A percentile compares a stretch with the other conserved stretches of the same genome.
Evolutionary conservation across 2,329 filamentous ascomycete species (phyloP).

Genomic region (Hyphodiscus sp.): DNA sequence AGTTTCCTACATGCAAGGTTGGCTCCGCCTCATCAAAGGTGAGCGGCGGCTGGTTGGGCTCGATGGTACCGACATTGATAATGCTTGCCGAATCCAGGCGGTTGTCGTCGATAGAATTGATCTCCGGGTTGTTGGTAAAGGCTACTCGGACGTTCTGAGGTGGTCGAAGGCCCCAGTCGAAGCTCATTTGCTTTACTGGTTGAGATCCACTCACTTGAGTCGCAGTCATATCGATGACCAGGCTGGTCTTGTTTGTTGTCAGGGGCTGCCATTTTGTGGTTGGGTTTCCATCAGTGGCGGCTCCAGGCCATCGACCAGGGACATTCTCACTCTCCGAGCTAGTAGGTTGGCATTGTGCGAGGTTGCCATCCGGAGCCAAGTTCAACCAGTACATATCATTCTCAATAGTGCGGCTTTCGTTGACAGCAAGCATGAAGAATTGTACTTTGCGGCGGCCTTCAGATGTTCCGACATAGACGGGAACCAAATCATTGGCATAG

Average conservation of each 20-base stretch:
- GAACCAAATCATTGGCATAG: constrained; percentile 5
- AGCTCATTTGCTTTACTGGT: constrained; percentile 41
- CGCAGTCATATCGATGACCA: constrained; percentile 39
- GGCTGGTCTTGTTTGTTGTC: constrained; percentile 40
- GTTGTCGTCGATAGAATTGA: neutral
- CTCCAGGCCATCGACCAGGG: constrained; percentile 59
- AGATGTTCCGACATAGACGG: constrained; percentile 41
- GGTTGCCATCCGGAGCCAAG: constrained; percentile 45
- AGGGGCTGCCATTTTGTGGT: constrained; percentile 60
- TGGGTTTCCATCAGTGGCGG: constrained; percentile 56
- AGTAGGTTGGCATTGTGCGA: constrained; percentile 52
- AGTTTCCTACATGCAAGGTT: neutral
- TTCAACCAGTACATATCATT: constrained; percentile 48
- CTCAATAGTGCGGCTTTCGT: constrained; percentile 41
- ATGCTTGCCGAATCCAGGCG: neutral
- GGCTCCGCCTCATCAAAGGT: neutral
- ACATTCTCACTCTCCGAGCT: constrained; percentile 37
- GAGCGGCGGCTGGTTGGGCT: neutral
- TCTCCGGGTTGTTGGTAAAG: constrained; percentile 35
- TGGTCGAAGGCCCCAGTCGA: constrained; percentile 52
- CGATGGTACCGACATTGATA: neutral
- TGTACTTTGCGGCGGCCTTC: constrained; percentile 30
- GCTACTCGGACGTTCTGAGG: constrained; percentile 44
- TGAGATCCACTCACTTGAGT: constrained; percentile 23
- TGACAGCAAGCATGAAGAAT: constrained; percentile 35